Percentiles rank a stretch among this genome's conserved stretches.
These are phyloP conservation scores for Aspergillus hortae DNA, from an alignment of 2,329 filamentous ascomycete species.

Conservation along the genomic window DNA sequence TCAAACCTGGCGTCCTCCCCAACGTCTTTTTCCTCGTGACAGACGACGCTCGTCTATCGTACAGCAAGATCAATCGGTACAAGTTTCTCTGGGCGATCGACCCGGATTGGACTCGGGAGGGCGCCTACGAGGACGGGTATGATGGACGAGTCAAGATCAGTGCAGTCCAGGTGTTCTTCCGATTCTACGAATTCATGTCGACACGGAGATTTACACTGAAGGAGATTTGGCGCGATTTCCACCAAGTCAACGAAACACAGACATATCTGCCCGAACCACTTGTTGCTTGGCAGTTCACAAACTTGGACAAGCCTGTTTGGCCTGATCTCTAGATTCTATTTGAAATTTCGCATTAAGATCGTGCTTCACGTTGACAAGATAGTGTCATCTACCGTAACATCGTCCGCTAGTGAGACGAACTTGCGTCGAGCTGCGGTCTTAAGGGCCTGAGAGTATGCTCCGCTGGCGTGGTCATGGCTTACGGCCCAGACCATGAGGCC, in stretches of 20 bases:
- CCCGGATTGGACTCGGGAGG: not conserved
- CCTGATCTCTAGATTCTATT: not conserved
- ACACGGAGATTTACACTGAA: slow-evolving; percentile 6
- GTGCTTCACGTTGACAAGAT: no score
- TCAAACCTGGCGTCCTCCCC: not conserved
- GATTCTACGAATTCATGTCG: slow-evolving; percentile 14
- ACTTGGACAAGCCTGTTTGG: not conserved
- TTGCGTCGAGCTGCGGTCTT: not conserved
- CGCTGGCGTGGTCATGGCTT: slow-evolving; percentile 5
- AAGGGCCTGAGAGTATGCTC: not conserved
- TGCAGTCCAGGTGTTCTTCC: slow-evolving; percentile 1
- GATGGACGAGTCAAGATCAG: slow-evolving; percentile 11
- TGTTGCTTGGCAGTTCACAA: not conserved
- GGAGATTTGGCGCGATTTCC: slow-evolving; percentile 13
- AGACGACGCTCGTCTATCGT: not conserved
- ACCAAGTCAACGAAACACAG: not conserved
- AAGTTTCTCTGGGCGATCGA: not conserved
- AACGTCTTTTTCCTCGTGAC: not conserved
- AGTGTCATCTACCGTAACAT: no score
- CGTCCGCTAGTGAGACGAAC: not conserved
- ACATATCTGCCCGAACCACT: not conserved
- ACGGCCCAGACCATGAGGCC: slow-evolving; percentile 22
- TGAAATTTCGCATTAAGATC: no score
- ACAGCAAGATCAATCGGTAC: not conserved
- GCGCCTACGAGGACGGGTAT: slow-evolving; percentile 11